Evolutionary conservation across 2,329 filamentous ascomycete genomes (phyloP), one percentile per base, ranked within the genome.

Genomic region (Daldinia sp.): DNA sequence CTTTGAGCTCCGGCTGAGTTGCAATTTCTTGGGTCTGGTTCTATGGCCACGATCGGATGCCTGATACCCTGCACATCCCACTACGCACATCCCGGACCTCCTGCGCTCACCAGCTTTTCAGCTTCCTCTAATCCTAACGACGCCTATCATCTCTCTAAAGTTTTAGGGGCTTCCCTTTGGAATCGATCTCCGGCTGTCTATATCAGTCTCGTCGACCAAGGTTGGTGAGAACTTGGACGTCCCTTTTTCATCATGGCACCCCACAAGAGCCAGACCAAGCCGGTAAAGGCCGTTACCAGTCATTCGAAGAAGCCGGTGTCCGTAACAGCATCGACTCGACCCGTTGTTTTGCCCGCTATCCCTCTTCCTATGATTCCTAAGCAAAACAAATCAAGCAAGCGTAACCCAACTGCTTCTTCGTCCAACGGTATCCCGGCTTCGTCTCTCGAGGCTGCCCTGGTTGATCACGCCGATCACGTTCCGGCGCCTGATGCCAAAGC

Each of bases 361-460:
- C 74, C 74, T 19, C 61, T 75, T 50, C 57, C 72, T n/a, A 66
- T 72, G 57, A 71, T 75, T 52, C 64, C 68, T 48, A 71, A 70
- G 41, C 71, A 72, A 45, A 43, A 48, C 52, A 69, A 66, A 29
- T 29, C 62, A 10, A 57, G 56, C 56, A 70, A 69, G 34, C 68
- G 63, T 34, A 19, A 34, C 15, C 32, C 57, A 11, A 60, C 50
- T n/a, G 32, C 43, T 8, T 53, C 57, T 47, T 67, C 71, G 27
- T 61, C 71, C 35, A 73, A 71, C 59, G 65, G 68, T 4, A 49
- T 61, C 54, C 69, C 70, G 13, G 72, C 59, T 30, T 66, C 73
- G 30, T 75, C 73, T 13, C 73, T 75, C 43, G 74, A 76, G 57
- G 74, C 72, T 47, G 74, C 74, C 25, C 67, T 76, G 39, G 67